phyloP scores from a whole-genome alignment of 108 stramenopile genomes.

The Skeletonema tropicum region DNA sequence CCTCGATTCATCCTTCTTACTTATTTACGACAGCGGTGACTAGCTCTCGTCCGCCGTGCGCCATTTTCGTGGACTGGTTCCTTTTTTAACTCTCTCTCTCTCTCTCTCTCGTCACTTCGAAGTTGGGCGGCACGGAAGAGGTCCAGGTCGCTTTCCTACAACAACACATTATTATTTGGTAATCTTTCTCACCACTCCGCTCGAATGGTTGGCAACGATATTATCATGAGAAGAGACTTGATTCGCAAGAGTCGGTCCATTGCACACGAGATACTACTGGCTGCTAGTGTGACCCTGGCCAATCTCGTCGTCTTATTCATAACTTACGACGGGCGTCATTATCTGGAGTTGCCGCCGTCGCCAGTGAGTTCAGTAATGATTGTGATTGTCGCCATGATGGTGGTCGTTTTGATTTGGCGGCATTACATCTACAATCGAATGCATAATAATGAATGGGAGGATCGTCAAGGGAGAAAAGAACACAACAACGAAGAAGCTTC shows the following conservation, averaged over 20 bases:
- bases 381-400: neutral
- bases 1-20: too few species aligned
- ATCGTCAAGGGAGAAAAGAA: neutral
- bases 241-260: neutral
- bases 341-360: neutral
- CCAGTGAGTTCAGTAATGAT: neutral
- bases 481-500: neutral
- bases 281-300: neutral
- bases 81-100: too few species aligned
- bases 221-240: neutral
- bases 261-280: neutral
- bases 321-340: neutral
- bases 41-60: too few species aligned
- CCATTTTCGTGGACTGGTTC: too few species aligned
- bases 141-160: too few species aligned
- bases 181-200: too few species aligned
- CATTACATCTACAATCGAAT: neutral
- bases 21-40: too few species aligned
- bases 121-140: too few species aligned
- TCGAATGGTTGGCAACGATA: neutral
- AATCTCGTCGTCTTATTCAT: neutral
- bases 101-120: too few species aligned
- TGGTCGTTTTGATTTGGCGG: neutral
- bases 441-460: neutral
- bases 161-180: too few species aligned